Conservation (phyloP, 495 filamentous ascomycete species). For the Trichoderma virens region DNA sequence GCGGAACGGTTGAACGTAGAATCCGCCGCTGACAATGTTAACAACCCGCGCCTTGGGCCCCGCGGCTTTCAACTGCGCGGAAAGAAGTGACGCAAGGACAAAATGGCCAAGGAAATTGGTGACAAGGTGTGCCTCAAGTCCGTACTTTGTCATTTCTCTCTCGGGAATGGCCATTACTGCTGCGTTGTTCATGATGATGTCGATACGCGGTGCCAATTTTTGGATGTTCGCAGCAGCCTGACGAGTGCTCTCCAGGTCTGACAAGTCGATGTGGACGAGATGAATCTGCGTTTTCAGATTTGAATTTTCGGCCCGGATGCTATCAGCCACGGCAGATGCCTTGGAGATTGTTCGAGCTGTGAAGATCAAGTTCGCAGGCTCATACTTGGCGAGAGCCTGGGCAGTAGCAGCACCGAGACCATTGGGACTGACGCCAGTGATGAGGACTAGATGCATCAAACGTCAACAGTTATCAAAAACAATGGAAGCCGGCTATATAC, state of each 20-base stretch:
- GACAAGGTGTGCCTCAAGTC: slow-evolving; percentile 42
- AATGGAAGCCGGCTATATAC: background rate
- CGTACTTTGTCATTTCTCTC: slow-evolving; percentile 31
- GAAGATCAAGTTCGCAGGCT: background rate
- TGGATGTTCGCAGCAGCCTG: slow-evolving; percentile 31
- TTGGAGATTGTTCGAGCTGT: slow-evolving; percentile 8
- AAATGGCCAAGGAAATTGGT: slow-evolving; percentile 48
- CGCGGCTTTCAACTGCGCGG: slow-evolving; percentile 29
- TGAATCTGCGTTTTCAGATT: slow-evolving; percentile 17
- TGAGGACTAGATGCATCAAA: slow-evolving; percentile 1
- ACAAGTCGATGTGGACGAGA: slow-evolving; percentile 35
- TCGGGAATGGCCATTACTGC: slow-evolving; percentile 37
- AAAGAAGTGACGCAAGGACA: slow-evolving; percentile 42
- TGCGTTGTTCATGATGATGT: slow-evolving; percentile 25
- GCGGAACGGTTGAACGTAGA: slow-evolving; percentile 3
- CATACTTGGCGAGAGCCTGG: slow-evolving; percentile 9
- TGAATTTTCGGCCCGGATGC: background rate
- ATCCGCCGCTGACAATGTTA: slow-evolving; percentile 27
- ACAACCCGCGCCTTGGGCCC: slow-evolving; percentile 27
- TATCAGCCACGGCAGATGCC: slow-evolving; percentile 1
- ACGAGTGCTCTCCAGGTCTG: slow-evolving; percentile 35
- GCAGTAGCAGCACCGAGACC: slow-evolving; percentile 9
- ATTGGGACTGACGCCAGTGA: slow-evolving; percentile 11
- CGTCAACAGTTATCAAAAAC: background rate
- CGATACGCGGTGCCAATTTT: slow-evolving; percentile 22